These are phyloP conservation scores for Cryphonectria carpinicola DNA, from an alignment of 2,329 filamentous ascomycete species.

Conservation along the genomic window DNA sequence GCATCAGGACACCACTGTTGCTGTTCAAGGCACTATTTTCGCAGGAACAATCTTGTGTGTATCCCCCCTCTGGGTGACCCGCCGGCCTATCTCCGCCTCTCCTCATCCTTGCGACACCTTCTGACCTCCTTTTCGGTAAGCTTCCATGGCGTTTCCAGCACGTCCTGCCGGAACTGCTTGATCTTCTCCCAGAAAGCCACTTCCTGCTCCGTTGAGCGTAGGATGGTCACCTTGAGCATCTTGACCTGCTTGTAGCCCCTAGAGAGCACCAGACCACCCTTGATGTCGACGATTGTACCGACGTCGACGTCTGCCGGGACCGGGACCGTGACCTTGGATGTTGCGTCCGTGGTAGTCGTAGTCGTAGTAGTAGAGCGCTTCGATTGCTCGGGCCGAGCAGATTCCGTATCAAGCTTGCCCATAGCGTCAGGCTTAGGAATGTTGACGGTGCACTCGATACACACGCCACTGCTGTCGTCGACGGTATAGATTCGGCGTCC, in stretches of 20 bases:
- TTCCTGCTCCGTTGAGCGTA: constrained; percentile 60
- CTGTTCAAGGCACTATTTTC: neutral
- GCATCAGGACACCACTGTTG: neutral
- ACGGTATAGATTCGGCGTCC: constrained; percentile 57
- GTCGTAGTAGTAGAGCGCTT: neutral
- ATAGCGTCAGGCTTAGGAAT: constrained; percentile 31
- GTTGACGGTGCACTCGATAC: constrained; percentile 53
- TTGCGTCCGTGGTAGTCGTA: neutral
- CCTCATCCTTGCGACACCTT: constrained; percentile 53
- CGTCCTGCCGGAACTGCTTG: constrained; percentile 50
- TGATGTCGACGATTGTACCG: constrained; percentile 60
- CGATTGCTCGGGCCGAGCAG: neutral
- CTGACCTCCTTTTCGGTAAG: constrained; percentile 53
- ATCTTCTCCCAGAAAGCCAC: constrained; percentile 63
- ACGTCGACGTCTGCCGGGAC: constrained; percentile 47
- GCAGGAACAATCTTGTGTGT: neutral
- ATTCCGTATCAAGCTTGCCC: neutral
- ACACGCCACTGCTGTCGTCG: constrained; percentile 67
- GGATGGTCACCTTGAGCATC: constrained; percentile 51
- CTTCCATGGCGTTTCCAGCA: constrained; percentile 60
- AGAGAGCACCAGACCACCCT: constrained; percentile 55
- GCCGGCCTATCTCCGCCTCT: constrained; percentile 35
- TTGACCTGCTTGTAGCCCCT: constrained; percentile 56
- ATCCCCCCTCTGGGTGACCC: neutral
- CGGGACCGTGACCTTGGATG: constrained; percentile 26